Evolutionary conservation across 2,329 filamentous ascomycete species (phyloP).

Genomic region (Colletotrichum limetticola): DNA sequence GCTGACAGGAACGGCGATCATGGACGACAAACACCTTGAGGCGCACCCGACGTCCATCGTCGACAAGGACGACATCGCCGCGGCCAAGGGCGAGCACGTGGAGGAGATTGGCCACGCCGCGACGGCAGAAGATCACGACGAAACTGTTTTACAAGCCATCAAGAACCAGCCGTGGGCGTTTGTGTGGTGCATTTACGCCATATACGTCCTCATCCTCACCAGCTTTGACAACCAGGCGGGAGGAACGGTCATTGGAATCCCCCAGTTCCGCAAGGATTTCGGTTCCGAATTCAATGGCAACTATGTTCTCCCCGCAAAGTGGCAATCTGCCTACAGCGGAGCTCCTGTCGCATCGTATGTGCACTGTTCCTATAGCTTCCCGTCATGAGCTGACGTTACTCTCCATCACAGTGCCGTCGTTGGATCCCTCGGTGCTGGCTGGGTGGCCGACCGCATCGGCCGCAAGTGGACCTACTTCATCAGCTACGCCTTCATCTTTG

Average conservation of each 20-base stretch:
- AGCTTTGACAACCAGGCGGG: conserved; percentile 54
- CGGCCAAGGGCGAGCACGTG: conserved; percentile 27
- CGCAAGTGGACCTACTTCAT: conserved; percentile 41
- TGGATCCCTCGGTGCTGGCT: conserved; percentile 30
- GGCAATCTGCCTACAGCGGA: conserved; percentile 56
- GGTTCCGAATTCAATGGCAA: conserved; percentile 46
- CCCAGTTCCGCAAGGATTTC: conserved; percentile 57
- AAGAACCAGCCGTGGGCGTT: conserved; percentile 41
- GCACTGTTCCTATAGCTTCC: neutral
- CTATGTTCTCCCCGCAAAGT: conserved; percentile 53
- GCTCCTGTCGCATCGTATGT: conserved; percentile 51
- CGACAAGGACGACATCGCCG: conserved; percentile 29
- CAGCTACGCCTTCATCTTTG: conserved; percentile 48
- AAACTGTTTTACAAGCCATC: conserved; percentile 38
- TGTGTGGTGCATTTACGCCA: conserved; percentile 52
- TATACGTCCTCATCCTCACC: conserved; percentile 51
- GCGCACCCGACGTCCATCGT: conserved; percentile 8
- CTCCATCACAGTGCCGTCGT: conserved; percentile 28
- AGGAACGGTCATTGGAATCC: conserved; percentile 53
- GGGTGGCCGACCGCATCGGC: conserved; percentile 26
- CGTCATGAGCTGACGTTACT: neutral
- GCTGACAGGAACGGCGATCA: neutral
- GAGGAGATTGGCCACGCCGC: conserved; percentile 22
- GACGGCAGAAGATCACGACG: conserved; percentile 14
- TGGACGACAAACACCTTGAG: conserved; percentile 17